These are phyloP conservation scores for Coriaria nepalensis DNA, from an alignment of 306 rosid species.

Conservation along the genomic window DNA sequence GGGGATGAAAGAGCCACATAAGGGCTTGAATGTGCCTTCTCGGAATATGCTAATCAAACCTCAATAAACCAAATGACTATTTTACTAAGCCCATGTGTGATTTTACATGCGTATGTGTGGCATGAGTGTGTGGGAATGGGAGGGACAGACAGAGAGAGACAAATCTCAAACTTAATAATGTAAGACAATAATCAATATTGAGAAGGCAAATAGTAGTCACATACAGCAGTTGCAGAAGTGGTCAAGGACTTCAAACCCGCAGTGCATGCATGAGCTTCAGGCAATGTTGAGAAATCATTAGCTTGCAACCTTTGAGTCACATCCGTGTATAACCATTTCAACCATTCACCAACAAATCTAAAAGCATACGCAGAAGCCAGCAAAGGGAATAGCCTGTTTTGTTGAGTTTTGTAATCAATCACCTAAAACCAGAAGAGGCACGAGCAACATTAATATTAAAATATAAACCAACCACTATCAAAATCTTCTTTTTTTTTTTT, in stretches of 20 bases:
- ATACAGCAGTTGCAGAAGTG: slow-evolving; percentile 82
- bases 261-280: slow-evolving; percentile 98
- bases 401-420: slow-evolving; percentile 94
- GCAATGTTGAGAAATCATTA: slow-evolving; percentile 71
- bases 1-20: too few relatives aligned
- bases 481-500: not conserved
- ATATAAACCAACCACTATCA: not conserved
- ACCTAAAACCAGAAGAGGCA: slow-evolving; percentile 38
- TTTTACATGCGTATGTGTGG: not conserved
- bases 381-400: slow-evolving; percentile 89
- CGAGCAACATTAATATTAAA: slow-evolving; percentile 1
- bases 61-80: too few relatives aligned
- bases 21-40: too few relatives aligned
- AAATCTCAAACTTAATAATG: not conserved
- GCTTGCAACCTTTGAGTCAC: slow-evolving; percentile 71
- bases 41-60: too few relatives aligned
- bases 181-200: not conserved
- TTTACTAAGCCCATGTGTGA: too few relatives aligned
- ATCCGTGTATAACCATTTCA: slow-evolving; percentile 78
- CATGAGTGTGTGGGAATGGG: not conserved
- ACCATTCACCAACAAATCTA: slow-evolving; percentile 91
- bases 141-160: not conserved
- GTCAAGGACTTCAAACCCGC: slow-evolving; percentile 96
- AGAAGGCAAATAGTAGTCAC: slow-evolving; percentile 15
- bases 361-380: slow-evolving; percentile 98